Percentiles rank a stretch among this genome's conserved stretches.
These are phyloP conservation scores for Fusarium nurragi DNA, from an alignment of 2,329 filamentous ascomycete genomes.

Conservation along the genomic window DNA sequence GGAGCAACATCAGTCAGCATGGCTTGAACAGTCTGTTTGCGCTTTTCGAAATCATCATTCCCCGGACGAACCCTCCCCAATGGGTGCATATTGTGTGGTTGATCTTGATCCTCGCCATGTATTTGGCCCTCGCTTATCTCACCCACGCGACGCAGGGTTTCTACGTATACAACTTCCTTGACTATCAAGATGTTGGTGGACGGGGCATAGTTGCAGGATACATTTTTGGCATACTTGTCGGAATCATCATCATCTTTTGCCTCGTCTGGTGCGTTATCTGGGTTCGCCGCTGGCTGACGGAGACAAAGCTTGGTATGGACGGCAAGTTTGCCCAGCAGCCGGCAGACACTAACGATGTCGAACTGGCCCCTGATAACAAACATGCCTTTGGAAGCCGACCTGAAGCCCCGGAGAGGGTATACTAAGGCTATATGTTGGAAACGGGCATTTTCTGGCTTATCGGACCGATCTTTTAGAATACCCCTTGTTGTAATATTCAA, in stretches of 20 bases:
- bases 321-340: constrained; percentile 53
- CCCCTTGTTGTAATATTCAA: background rate
- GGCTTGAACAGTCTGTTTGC: constrained; percentile 78
- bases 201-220: constrained; percentile 68
- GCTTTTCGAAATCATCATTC: constrained; percentile 76
- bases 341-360: constrained; percentile 36
- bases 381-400: constrained; percentile 23
- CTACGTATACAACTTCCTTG: constrained; percentile 83
- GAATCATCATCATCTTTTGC: constrained; percentile 62
- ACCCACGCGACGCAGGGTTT: constrained; percentile 75
- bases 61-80: constrained; percentile 68
- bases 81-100: constrained; percentile 74
- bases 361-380: constrained; percentile 44
- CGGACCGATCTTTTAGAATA: constrained; percentile 18
- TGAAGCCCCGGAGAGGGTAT: constrained; percentile 34
- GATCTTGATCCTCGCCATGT: constrained; percentile 74
- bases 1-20: constrained; percentile 78
- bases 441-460: constrained; percentile 1
- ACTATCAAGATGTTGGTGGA: constrained; percentile 64
- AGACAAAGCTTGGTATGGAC: constrained; percentile 55
- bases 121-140: constrained; percentile 78
- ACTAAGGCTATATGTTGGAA: constrained; percentile 1
- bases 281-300: constrained; percentile 60
- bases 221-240: constrained; percentile 66
- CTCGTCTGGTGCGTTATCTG: constrained; percentile 62